Evolutionary conservation across 352 stramenopile species (phyloP), one percentile per base, ranked within the genome.

Genomic region (Peronospora destructor): DNA sequence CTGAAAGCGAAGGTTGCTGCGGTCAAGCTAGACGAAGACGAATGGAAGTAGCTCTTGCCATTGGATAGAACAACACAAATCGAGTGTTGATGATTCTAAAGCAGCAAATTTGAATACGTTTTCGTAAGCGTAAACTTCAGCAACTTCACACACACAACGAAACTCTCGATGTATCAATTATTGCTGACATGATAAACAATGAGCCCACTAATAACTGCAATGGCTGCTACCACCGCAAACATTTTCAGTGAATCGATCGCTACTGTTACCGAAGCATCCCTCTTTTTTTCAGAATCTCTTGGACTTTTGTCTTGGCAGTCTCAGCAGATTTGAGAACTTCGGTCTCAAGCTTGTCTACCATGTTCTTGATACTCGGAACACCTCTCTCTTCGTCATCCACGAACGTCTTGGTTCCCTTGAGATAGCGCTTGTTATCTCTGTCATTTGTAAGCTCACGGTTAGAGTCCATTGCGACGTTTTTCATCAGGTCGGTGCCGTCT

Each of bases 1-100:
- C 45, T 63, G 6, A 59, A 45, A 47, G 59, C 49, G 26, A 64
- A 64, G 14, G 50, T 64, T 42, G 59, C 54, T n/a, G 32, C 55
- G 11, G 46, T 68, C 28, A 21, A 51, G 41, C 44, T 68, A 57
- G 59, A 68, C 19, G 45, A 61, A 45, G 59, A 68, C 17, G 59
- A 68, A 26, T 68, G 59, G 59, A 39, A 68, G 17, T 52, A 56
- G 28, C 23, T 53, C 0, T 26, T 26, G 23, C 49, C n/a, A 30
- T 2, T 29, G 17, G 16, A 14, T 2, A 26, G 12, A 21, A 41
- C 11, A 8, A 14, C n/a, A 25, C 2, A 42, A 17, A 12, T 42
- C 28, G 26, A n/a, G 8, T 16, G 30, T 36, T 36, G 13, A 16
- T 42, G 36, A 14, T 16, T 14, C 4, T 0, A 26, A 3, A 26